Conservation (phyloP, 306 rosid species). For the Prunus dulcis region DNA sequence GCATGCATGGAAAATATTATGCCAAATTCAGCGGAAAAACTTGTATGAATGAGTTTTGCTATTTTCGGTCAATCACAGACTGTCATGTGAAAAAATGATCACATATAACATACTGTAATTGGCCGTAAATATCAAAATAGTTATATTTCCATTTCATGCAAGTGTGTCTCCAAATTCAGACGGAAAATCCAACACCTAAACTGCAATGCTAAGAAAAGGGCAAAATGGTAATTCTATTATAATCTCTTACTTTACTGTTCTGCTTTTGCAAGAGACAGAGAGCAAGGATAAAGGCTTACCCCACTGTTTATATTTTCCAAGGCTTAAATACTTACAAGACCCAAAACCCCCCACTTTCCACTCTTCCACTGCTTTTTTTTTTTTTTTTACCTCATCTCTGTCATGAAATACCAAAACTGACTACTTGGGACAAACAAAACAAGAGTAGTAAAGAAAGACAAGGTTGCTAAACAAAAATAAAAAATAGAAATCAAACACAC, state of each 20-base stretch:
- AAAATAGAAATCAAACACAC: conserved; percentile 8
- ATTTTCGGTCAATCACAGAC: rapidly evolving
- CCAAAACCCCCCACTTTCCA: conserved; percentile 9
- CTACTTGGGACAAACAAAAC: conserved; percentile 38
- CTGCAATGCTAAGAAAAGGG: conserved; percentile 15
- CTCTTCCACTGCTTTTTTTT: conserved; percentile 1
- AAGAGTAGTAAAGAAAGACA: conserved; percentile 12
- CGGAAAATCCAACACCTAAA: not conserved
- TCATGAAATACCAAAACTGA: conserved; percentile 28
- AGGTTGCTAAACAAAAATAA: not conserved
- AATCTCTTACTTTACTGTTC: not conserved
- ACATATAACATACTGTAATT: rapidly evolving
- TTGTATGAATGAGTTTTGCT: not conserved
- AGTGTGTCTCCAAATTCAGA: not conserved
- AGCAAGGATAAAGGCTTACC: not conserved
- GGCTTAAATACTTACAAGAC: conserved; percentile 20
- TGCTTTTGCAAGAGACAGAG: not conserved
- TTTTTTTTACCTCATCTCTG: conserved; percentile 12
- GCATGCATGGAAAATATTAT: not conserved
- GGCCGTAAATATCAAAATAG: too few species aligned
- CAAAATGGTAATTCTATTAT: conserved; percentile 5
- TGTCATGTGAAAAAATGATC: too few species aligned
- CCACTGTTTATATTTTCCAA: conserved; percentile 13
- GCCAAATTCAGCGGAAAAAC: not conserved
- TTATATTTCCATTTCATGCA: too few species aligned